A percentile compares a stretch with the other conserved stretches of the same genome.
phyloP scores from a whole-genome alignment of 352 stramenopile species.

The Phytophthora brassicae region DNA sequence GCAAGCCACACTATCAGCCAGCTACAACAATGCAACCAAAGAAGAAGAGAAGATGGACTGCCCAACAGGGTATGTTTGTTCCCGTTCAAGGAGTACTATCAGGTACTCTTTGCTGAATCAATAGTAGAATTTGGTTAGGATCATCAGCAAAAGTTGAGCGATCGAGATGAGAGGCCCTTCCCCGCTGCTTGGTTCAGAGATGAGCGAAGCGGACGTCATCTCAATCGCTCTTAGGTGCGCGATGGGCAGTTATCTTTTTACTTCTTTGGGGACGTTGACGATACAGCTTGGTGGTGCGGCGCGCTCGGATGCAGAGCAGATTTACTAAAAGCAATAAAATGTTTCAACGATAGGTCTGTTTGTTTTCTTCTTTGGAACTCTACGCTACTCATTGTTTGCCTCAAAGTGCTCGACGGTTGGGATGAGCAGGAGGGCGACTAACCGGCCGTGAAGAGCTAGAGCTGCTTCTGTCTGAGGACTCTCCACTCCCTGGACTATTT shows the following conservation, averaged over 20 bases:
- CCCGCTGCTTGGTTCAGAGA: slow-evolving; percentile 46
- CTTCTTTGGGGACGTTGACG: slow-evolving; percentile 20
- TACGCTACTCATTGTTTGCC: too few species aligned
- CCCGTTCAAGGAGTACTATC: slow-evolving; percentile 86
- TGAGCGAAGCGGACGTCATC: slow-evolving; percentile 48
- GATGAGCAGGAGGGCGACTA: slow-evolving; percentile 60
- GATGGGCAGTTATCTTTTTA: slow-evolving; percentile 46
- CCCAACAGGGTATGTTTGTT: slow-evolving; percentile 70
- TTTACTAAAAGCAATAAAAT: slow-evolving; percentile 36
- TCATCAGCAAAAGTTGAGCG: slow-evolving; percentile 61
- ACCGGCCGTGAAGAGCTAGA: slow-evolving; percentile 28
- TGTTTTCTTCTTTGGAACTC: not conserved
- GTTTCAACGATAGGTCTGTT: slow-evolving; percentile 20
- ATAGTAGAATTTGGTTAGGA: slow-evolving; percentile 79
- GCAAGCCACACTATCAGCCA: slow-evolving; percentile 6
- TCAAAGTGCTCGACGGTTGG: slow-evolving; percentile 64
- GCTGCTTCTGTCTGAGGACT: slow-evolving; percentile 17
- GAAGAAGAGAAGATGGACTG: slow-evolving; percentile 22
- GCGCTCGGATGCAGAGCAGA: slow-evolving; percentile 27
- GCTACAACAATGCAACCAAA: slow-evolving; percentile 25
- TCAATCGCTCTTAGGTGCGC: slow-evolving; percentile 69
- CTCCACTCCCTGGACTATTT: slow-evolving; percentile 20
- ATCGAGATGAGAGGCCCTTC: slow-evolving; percentile 47
- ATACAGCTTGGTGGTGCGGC: slow-evolving; percentile 16
- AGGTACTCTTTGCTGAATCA: slow-evolving; percentile 85